Conservation (phyloP, 179 eudicot species). For the Sideroxylon spinosum region DNA sequence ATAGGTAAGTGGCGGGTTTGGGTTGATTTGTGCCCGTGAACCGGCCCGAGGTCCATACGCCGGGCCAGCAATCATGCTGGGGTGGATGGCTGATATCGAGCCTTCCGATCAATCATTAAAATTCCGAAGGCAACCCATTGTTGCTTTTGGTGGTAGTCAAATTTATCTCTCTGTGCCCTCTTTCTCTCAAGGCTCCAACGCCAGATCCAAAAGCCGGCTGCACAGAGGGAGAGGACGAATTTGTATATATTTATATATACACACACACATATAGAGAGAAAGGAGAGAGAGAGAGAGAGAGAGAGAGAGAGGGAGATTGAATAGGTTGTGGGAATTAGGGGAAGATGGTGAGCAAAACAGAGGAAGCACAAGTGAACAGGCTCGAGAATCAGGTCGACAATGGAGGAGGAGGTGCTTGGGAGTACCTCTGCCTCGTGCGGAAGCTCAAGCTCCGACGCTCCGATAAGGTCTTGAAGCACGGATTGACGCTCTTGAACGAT, state of each 20-base stretch:
- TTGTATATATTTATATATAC: no score
- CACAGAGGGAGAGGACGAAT: slow-evolving; percentile 2
- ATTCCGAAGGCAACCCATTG: no score
- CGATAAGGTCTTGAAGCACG: slow-evolving; percentile 70
- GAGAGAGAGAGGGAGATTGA: slow-evolving; percentile 6
- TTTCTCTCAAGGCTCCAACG: no score
- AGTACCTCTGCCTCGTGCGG: slow-evolving; percentile 63
- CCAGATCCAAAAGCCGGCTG: neutral
- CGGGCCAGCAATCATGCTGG: no score
- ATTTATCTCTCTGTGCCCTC: no score
- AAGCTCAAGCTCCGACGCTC: slow-evolving; percentile 86
- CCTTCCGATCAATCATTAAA: no score
- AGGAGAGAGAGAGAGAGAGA: slow-evolving; percentile 4
- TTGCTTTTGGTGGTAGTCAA: no score
- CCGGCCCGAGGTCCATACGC: no score
- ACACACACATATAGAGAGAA: no score
- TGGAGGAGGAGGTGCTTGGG: slow-evolving; percentile 92
- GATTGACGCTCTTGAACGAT: slow-evolving; percentile 59
- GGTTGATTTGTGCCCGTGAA: no score
- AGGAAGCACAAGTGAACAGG: slow-evolving; percentile 55
- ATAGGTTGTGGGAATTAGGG: neutral
- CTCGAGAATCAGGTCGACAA: slow-evolving; percentile 77
- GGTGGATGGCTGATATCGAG: no score
- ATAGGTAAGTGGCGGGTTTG: no score
- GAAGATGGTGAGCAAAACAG: slow-evolving; percentile 73